Conservation (phyloP, 192 early-diverging fungal species). For the Glomus cerebriforme region DNA sequence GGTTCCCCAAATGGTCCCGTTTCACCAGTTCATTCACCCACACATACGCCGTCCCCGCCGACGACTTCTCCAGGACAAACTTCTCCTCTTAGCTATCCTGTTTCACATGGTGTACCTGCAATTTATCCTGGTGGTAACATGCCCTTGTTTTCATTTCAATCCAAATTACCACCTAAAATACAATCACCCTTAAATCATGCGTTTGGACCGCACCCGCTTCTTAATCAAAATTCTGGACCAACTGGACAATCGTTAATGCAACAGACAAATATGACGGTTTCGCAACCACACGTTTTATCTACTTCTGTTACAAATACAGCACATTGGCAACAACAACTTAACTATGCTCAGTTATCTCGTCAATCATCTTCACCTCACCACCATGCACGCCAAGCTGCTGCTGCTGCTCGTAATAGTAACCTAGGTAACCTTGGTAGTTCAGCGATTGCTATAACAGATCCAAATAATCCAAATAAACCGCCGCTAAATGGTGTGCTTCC, state of each 20-base stretch:
- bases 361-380: conserved; percentile 82
- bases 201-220: not conserved
- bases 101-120: conserved; percentile 9
- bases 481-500: conserved; percentile 46
- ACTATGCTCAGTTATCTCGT: conserved; percentile 70
- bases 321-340: conserved; percentile 77
- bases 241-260: conserved; percentile 14
- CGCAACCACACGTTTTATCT: not conserved
- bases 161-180: conserved; percentile 14
- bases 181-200: not conserved
- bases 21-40: conserved; percentile 22
- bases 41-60: conserved; percentile 23
- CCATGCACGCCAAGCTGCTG: conserved; percentile 87
- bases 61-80: conserved; percentile 23
- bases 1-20: conserved; percentile 17
- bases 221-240: conserved; percentile 24
- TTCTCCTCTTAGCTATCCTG: conserved; percentile 18
- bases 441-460: conserved; percentile 56
- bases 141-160: conserved; percentile 1
- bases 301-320: conserved; percentile 21
- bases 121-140: conserved; percentile 9
- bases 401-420: conserved; percentile 63
- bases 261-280: not conserved
- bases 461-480: conserved; percentile 56
- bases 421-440: conserved; percentile 43